Percentiles rank a stretch among this genome's conserved stretches.
These are phyloP conservation scores for Aspergillus pseudoglaucus DNA, from an alignment of 2,329 filamentous ascomycete genomes.

Conservation along the genomic window DNA sequence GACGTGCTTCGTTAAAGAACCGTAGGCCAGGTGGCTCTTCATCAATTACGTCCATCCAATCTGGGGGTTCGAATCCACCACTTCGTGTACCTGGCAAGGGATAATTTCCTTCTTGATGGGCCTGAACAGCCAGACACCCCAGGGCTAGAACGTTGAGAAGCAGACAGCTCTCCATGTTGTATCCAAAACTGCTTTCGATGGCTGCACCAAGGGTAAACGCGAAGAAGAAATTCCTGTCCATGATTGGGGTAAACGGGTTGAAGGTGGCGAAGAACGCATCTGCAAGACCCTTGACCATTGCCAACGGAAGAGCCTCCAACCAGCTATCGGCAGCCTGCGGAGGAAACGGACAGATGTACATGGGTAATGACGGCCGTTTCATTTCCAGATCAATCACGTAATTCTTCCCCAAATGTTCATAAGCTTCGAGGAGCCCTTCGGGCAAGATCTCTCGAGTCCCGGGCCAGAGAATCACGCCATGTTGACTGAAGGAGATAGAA, in stretches of 20 bases:
- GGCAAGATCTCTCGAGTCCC: conserved; percentile 42
- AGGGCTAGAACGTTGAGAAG: conserved; percentile 47
- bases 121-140: conserved; percentile 45
- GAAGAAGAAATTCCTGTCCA: conserved; percentile 49
- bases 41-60: conserved; percentile 32
- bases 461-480: conserved; percentile 46
- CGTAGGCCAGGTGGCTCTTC: conserved; percentile 42
- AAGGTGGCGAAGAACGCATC: conserved; percentile 51
- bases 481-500: conserved; percentile 46
- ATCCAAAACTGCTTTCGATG: conserved; percentile 46
- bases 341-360: conserved; percentile 32
- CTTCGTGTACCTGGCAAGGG: conserved; percentile 34
- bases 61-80: conserved; percentile 29
- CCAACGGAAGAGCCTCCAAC: conserved; percentile 43
- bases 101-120: conserved; percentile 46
- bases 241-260: conserved; percentile 47
- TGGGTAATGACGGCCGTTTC: conserved; percentile 39
- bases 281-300: conserved; percentile 46
- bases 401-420: conserved; percentile 38
- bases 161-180: conserved; percentile 47
- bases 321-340: conserved; percentile 33
- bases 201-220: conserved; percentile 45
- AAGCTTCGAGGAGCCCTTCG: conserved; percentile 31
- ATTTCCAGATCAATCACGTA: conserved; percentile 47
- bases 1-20: conserved; percentile 51